Percentiles rank a stretch among this genome's conserved stretches.
These are phyloP conservation scores for Mycena vulgaris DNA, from an alignment of 768 basidiomycete species.

Conservation along the genomic window DNA sequence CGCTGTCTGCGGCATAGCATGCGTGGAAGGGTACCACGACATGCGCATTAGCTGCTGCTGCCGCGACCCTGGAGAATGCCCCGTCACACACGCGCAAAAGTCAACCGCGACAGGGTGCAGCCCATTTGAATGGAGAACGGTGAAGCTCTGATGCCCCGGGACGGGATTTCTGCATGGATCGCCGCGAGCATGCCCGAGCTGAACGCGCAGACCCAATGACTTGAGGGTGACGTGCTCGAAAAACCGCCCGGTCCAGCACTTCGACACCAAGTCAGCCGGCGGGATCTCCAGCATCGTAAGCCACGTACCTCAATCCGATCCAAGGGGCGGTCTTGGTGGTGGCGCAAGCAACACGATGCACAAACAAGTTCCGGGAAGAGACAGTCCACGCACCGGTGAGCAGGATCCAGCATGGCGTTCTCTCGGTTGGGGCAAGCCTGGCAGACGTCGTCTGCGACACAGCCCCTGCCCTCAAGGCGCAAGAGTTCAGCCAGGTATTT, in stretches of 20 bases:
- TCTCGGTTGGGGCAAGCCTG: background rate
- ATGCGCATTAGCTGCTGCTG: background rate
- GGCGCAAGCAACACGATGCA: background rate
- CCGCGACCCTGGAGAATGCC: background rate
- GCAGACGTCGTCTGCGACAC: background rate
- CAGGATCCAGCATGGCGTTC: background rate
- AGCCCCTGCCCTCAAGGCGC: background rate
- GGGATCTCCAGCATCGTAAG: too few relatives aligned
- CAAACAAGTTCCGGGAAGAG: background rate
- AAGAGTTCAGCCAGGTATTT: slow-evolving; percentile 21
- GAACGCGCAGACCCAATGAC: background rate
- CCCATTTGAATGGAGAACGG: background rate
- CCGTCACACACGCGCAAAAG: background rate
- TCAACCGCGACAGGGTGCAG: background rate
- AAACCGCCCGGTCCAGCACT: background rate
- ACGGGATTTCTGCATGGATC: background rate
- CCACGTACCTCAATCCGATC: background rate
- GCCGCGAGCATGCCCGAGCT: background rate
- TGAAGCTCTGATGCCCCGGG: background rate
- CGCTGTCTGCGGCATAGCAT: background rate
- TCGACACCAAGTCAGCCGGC: too few relatives aligned
- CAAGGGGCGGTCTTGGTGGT: background rate
- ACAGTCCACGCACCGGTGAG: background rate
- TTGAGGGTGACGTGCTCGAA: background rate
- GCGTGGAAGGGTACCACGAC: slow-evolving; percentile 8